Base-by-base conservation (phyloP, 2,329 filamentous ascomycete genomes). In the Chaetothyriales sp. region DNA sequence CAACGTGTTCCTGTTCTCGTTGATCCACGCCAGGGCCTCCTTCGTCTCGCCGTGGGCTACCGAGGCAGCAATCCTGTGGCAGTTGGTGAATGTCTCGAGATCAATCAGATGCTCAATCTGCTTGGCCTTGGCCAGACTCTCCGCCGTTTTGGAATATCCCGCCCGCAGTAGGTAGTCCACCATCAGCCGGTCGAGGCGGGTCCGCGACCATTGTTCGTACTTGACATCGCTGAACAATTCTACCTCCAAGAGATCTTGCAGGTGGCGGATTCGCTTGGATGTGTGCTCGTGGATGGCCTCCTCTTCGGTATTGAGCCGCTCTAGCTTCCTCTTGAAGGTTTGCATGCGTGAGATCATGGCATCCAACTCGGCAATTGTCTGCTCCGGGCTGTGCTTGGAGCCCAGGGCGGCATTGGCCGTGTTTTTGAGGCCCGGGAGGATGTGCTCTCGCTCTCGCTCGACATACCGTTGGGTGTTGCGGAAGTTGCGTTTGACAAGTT, bases 401-500 rank as follows among this genome's bases (percentile, higher is more conserved):
- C 78, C 77, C 48, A 84, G 71, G 47, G 84, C 81, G 52, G 79
- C 76, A 59, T 81, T 83, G 43, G 73, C 70, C 43, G 73, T 68
- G 39, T 73, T 65, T 59, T 73, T 73, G 49, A 81, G 68, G 28
- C 71, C 60, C 9, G 69, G 66, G 25, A 73, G 62, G 44, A 73
- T 64, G 57, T 70, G 62, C 55, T 73, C 70, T 54, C 66, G 66
- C 51, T 74, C 72, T 50, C 70, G 65, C 55, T 74, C 72, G 47
- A 73, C 66, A 47, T 68, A 62, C 44, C 69, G 65, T 57, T 68
- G 72, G 44, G 83, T 80, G 2, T 83, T 80, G 62, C 94, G 92
- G 70, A 96, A 93, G 70, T 94, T 96, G 66, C 92, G 90, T 51
- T 88, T 84, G 19, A 93, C 81, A 51, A 95, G 83, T 65, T 96